Evolutionary conservation across 768 basidiomycete genomes (phyloP), one percentile per base, ranked within the genome.

Genomic region (Cytidiella melzeri): DNA sequence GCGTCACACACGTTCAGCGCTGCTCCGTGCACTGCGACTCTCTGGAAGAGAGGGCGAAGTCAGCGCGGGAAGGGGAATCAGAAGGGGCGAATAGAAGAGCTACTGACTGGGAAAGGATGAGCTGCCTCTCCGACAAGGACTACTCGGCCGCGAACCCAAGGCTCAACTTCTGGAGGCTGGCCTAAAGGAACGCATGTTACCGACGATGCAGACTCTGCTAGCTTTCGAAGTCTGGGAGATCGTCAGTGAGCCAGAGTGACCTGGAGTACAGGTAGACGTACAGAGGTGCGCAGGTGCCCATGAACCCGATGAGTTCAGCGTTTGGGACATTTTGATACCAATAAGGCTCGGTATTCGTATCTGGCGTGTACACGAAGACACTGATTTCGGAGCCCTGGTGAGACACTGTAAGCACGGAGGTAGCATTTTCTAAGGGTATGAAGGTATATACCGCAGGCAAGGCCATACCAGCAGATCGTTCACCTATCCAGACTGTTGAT

Each of bases 81-180:
- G 19, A 42, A 42, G 15, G 20, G 9, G 37, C 26, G 23, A 12
- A 19, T 4, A 27, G n/a, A 43, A 24, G 26, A 36, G 26, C 7
- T 42, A 9, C 10, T 21, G 20, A 27, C 64, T 3, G 59, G 58
- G 48, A 61, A 61, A 3, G 66, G 60, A 50, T 69, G 68, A 5
- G 63, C 64, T 26, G 63, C 61, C 39, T 67, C 65, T 37, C 68
- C 68, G 48, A 66, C 53, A 30, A 61, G 47, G 26, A 65, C 43
- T 2, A 65, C 36, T 7, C 52, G 51, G 9, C 62, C 61, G 28
- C 48, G 64, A 19, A 62, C 60, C 66, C 66, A 67, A n/a, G 61
- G 59, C 27, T 65, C 62, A 5, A 62, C 56, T 24, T 53, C 49
- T 4, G 40, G 38, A n/a, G 45, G 40, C 30, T 44, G 28, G 30